phyloP scores from a whole-genome alignment of 1,139 yeast genomes.

The Saccharomyces hybrid region DNA sequence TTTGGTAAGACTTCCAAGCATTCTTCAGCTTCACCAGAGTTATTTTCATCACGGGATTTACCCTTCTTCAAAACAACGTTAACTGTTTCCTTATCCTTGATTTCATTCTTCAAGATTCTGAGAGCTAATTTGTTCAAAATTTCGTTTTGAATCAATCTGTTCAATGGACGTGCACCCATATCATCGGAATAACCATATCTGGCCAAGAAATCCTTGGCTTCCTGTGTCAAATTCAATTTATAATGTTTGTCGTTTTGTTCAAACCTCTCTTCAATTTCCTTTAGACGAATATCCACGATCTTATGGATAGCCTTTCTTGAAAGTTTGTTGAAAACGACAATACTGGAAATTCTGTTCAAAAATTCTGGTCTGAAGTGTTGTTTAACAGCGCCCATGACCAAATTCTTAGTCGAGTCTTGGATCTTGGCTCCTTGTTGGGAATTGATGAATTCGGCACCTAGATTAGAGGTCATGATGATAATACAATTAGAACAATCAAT shows the following conservation, averaged over 20 bases:
- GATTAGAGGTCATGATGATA: slow-evolving; percentile 91
- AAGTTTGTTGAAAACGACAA: slow-evolving; percentile 84
- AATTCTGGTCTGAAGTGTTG: slow-evolving; percentile 96
- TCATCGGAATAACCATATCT: slow-evolving; percentile 84
- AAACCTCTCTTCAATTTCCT: slow-evolving; percentile 80
- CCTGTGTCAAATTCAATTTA: slow-evolving; percentile 57
- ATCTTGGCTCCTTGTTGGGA: slow-evolving; percentile 59
- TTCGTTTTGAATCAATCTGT: slow-evolving; percentile 84
- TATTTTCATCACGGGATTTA: slow-evolving; percentile 69
- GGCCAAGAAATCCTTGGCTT: slow-evolving; percentile 74
- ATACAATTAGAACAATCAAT: slow-evolving; percentile 89
- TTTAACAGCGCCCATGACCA: slow-evolving; percentile 80
- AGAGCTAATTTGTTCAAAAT: slow-evolving; percentile 82
- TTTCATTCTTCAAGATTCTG: slow-evolving; percentile 75
- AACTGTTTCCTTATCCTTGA: slow-evolving; percentile 80
- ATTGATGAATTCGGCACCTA: slow-evolving; percentile 88
- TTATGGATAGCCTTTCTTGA: slow-evolving; percentile 86
- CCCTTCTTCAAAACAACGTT: slow-evolving; percentile 50
- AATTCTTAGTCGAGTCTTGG: slow-evolving; percentile 56
- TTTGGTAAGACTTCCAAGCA: slow-evolving; percentile 83
- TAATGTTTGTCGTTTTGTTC: slow-evolving; percentile 73
- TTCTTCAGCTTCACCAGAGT: slow-evolving; percentile 44
- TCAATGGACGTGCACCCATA: slow-evolving; percentile 95
- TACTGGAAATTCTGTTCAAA: slow-evolving; percentile 88
- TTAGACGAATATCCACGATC: slow-evolving; percentile 77